A percentile compares a stretch with the other conserved stretches of the same genome.
Evolutionary conservation across 768 basidiomycete species (phyloP).

Genomic region (Exsudoporus frostii): DNA sequence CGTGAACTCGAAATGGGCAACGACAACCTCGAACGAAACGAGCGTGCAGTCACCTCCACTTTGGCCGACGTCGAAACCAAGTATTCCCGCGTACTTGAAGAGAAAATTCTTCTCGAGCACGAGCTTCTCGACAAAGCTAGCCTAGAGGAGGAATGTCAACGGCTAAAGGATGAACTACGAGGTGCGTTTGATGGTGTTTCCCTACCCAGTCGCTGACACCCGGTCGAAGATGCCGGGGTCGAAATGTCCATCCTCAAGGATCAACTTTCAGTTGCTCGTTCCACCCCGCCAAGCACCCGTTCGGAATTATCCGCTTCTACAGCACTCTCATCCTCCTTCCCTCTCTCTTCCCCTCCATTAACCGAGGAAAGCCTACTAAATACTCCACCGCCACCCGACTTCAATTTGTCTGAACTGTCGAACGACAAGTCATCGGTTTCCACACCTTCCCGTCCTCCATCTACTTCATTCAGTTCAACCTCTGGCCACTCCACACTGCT

Average conservation of each 20-base stretch:
- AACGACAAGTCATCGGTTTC: slow-evolving; percentile 39
- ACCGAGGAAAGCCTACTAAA: slow-evolving; percentile 56
- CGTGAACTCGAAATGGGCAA: slow-evolving; percentile 96
- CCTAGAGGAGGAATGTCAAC: slow-evolving; percentile 86
- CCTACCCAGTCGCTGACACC: slow-evolving; percentile 13
- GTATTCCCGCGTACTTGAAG: slow-evolving; percentile 88
- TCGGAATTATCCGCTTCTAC: slow-evolving; percentile 27
- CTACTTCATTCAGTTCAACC: slow-evolving; percentile 30
- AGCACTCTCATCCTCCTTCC: slow-evolving; percentile 34
- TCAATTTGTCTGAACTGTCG: slow-evolving; percentile 57
- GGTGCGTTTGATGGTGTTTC: slow-evolving; percentile 52
- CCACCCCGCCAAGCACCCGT: slow-evolving; percentile 28
- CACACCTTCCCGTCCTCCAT: slow-evolving; percentile 34
- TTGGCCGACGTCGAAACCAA: slow-evolving; percentile 82
- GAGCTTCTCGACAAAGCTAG: slow-evolving; percentile 89
- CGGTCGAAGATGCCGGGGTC: slow-evolving; percentile 67
- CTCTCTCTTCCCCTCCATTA: slow-evolving; percentile 27
- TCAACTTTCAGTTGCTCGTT: slow-evolving; percentile 49
- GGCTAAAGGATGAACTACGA: slow-evolving; percentile 89
- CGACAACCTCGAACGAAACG: slow-evolving; percentile 94
- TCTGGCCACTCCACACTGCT: slow-evolving; percentile 47
- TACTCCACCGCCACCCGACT: slow-evolving; percentile 56
- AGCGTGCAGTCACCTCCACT: slow-evolving; percentile 81
- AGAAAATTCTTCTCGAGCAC: slow-evolving; percentile 96
- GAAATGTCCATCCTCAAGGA: slow-evolving; percentile 83